These are phyloP conservation scores for Plectosphaerella sp. DNA, from an alignment of 2,329 filamentous ascomycete genomes.

Conservation along the genomic window DNA sequence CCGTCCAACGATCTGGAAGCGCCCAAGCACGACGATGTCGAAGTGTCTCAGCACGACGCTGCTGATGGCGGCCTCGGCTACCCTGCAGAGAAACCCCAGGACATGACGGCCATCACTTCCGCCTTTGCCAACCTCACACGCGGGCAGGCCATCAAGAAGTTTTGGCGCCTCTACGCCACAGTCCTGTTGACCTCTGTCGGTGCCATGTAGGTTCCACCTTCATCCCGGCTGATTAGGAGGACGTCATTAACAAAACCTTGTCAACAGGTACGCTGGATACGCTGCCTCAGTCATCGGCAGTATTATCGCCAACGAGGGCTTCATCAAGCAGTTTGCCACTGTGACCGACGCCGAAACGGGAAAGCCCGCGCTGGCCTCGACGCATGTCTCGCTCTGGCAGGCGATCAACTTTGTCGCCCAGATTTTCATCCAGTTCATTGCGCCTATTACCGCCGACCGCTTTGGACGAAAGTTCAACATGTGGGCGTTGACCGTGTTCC, in stretches of 20 bases:
- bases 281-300: conserved; percentile 1
- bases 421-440: conserved; percentile 3
- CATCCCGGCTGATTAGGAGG: not conserved
- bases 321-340: conserved; percentile 5
- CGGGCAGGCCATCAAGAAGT: conserved; percentile 1
- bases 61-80: too few species aligned
- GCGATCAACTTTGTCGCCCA: conserved; percentile 1
- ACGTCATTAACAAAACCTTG: not conserved
- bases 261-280: conserved; percentile 1
- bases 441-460: conserved; percentile 1
- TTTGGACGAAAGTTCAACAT: conserved; percentile 5
- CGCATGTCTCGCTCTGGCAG: conserved; percentile 2
- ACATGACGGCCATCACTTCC: not conserved
- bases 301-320: conserved; percentile 5
- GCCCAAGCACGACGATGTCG: too few species aligned
- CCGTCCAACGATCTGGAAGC: too few species aligned
- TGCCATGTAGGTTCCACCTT: not conserved
- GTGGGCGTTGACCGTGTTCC: conserved; percentile 2
- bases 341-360: conserved; percentile 1
- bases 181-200: not conserved
- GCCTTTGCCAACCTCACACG: conserved; percentile 2
- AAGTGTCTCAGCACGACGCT: too few species aligned
- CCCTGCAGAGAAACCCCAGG: not conserved
- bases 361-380: not conserved
- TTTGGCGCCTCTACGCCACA: conserved; percentile 4